Evolutionary conservation across 2,329 filamentous ascomycete genomes (phyloP).

Genomic region (Albifimbria verrucaria): DNA sequence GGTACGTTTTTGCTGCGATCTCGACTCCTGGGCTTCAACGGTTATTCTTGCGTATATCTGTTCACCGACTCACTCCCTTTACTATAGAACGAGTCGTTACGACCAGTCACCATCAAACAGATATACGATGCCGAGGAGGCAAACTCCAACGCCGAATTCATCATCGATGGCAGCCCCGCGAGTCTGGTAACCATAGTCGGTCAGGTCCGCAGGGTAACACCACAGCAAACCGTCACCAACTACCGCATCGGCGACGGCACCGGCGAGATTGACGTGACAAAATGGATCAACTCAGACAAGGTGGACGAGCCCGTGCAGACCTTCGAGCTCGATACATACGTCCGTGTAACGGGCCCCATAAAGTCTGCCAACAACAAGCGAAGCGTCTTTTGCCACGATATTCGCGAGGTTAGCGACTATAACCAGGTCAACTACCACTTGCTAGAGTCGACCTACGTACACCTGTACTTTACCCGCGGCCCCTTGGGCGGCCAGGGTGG

Average conservation of each 20-base stretch:
- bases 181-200: conserved; percentile 78
- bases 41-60: neutral
- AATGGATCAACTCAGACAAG: conserved; percentile 71
- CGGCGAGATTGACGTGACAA: conserved; percentile 84
- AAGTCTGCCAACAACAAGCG: conserved; percentile 82
- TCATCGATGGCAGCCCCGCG: conserved; percentile 73
- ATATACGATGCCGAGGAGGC: conserved; percentile 77
- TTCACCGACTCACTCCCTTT: conserved; percentile 28
- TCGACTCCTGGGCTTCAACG: neutral
- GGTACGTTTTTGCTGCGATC: conserved; percentile 24
- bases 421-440: conserved; percentile 94
- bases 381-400: conserved; percentile 74
- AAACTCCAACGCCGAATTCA: conserved; percentile 71
- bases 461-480: conserved; percentile 78
- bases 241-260: conserved; percentile 96
- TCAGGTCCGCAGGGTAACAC: conserved; percentile 81
- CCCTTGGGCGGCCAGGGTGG: conserved; percentile 43
- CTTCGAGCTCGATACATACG: conserved; percentile 72
- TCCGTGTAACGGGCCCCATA: conserved; percentile 80
- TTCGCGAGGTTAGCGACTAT: conserved; percentile 76
- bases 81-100: conserved; percentile 76
- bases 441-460: conserved; percentile 84
- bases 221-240: conserved; percentile 87
- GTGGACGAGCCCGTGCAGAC: conserved; percentile 44
- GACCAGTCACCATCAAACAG: conserved; percentile 95